phyloP scores from a whole-genome alignment of 139 green algal genomes.

The Pseudopediastrum boryanum region DNA sequence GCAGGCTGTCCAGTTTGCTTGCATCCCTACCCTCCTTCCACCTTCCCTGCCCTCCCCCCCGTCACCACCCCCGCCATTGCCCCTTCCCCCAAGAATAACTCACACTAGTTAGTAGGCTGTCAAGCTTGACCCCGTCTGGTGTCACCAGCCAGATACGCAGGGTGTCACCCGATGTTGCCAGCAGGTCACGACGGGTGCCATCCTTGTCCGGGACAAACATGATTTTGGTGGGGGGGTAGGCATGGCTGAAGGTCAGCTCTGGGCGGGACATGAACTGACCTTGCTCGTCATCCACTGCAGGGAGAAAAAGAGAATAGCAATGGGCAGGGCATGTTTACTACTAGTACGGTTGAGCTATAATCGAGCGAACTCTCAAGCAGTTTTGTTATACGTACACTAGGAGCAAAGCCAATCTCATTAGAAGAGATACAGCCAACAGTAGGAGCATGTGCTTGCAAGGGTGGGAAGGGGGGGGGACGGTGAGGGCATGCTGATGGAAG shows the following conservation, averaged over 20 bases:
- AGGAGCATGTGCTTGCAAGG: too few species aligned
- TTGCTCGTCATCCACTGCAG: slow-evolving; percentile 82
- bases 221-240: slow-evolving; percentile 95
- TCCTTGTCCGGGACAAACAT: slow-evolving; percentile 84
- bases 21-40: too few species aligned
- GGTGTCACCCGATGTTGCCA: slow-evolving; percentile 92
- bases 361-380: too few species aligned
- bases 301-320: not conserved
- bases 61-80: too few species aligned
- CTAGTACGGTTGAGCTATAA: too few species aligned
- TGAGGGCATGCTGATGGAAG: too few species aligned
- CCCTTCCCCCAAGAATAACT: slow-evolving; percentile 19
- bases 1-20: slow-evolving; percentile 72
- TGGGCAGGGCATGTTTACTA: too few species aligned
- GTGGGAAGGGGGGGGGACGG: too few species aligned
- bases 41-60: too few species aligned
- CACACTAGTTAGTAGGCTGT: slow-evolving; percentile 75
- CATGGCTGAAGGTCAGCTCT: slow-evolving; percentile 77
- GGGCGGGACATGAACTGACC: slow-evolving; percentile 72
- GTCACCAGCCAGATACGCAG: slow-evolving; percentile 90
- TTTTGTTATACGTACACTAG: too few species aligned
- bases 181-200: slow-evolving; percentile 74
- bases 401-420: too few species aligned
- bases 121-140: slow-evolving; percentile 75
- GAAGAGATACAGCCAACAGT: too few species aligned